Base-by-base conservation (phyloP, 257 asterid species). In the Cruciata laevipes region DNA sequence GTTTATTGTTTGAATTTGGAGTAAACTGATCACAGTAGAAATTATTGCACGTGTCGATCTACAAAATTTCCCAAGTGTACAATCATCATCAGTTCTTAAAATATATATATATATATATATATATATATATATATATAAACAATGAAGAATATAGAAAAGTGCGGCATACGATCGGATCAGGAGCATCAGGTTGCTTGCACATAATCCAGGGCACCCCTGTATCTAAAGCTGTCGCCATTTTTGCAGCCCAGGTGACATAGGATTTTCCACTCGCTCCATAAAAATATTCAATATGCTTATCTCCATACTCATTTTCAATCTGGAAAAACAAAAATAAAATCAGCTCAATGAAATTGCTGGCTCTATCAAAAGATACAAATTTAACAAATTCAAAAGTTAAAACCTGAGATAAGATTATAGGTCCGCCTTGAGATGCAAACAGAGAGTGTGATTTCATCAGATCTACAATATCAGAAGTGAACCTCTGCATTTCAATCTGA, bases 121-220 rank as follows among this genome's bases (percentile, higher is more conserved):
- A 32, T 6, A 32, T 32, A 32, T n/a, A 32, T 32, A 32, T 32
- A 32, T 32, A 32, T 6, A 32, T 32, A 32, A 27, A 27, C 30
- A 27, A 27, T 27, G 30, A 27, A 27, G 2, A 27, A 27, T 27
- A 2, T 27, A 37, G 61, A 55, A 21, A 11, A 51, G 2, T n/a
- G 52, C 61, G 61, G 69, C 96, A 80, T 78, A 89, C 98, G 23
- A 85, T 76, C 32, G 98, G 92, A 69, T 82, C 83, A 14, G 98
- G 98, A 31, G 98, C 98, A 82, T 92, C 91, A 3, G 57, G 71
- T 73, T 89, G 97, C 77, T 89, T 94, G 83, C 98, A 92, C 98
- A 92, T 92, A 40, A 84, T 84, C 98, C 98, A 92, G 5, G 98
- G 97, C 37, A 92, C 98, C 66, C 96, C 98, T 7, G 97, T 89